Evolutionary conservation across 345 rosid genomes (phyloP).

Genomic region (Murraya koenigii): DNA sequence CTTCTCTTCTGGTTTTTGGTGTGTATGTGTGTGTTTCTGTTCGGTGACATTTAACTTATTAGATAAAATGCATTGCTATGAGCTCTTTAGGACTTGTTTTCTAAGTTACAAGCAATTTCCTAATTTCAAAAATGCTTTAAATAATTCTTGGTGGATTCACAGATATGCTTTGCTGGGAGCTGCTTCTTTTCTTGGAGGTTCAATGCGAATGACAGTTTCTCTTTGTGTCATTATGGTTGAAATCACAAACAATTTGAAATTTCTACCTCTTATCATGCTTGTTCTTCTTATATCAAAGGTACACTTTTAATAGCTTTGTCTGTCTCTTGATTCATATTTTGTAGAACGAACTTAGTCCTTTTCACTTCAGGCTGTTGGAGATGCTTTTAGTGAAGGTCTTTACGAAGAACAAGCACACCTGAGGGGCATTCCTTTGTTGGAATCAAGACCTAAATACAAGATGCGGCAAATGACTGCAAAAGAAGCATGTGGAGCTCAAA

Average conservation of each 20-base stretch:
- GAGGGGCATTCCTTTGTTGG: slow-evolving; percentile 84
- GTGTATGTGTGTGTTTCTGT: slow-evolving; percentile 1
- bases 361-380: slow-evolving; percentile 86
- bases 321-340: slow-evolving; percentile 13
- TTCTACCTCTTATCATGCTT: slow-evolving; percentile 94
- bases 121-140: slow-evolving; percentile 13
- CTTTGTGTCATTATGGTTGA: slow-evolving; percentile 98
- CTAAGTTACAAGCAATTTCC: not conserved
- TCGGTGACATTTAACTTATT: not conserved
- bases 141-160: slow-evolving; percentile 23
- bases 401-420: slow-evolving; percentile 86
- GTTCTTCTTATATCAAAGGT: slow-evolving; percentile 99
- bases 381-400: slow-evolving; percentile 93
- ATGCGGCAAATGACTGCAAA: slow-evolving; percentile 77
- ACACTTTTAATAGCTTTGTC: slow-evolving; percentile 14
- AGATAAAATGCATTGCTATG: not conserved
- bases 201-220: slow-evolving; percentile 98
- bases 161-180: slow-evolving; percentile 97
- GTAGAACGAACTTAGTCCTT: slow-evolving; percentile 2
- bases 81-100: not conserved
- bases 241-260: slow-evolving; percentile 89
- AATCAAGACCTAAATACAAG: slow-evolving; percentile 80
- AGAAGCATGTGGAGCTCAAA: slow-evolving; percentile 81
- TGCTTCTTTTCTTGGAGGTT: slow-evolving; percentile 99
- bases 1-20: no score